Base-by-base conservation (phyloP, 2,329 filamentous ascomycete genomes). In the Cercospora janseana region DNA sequence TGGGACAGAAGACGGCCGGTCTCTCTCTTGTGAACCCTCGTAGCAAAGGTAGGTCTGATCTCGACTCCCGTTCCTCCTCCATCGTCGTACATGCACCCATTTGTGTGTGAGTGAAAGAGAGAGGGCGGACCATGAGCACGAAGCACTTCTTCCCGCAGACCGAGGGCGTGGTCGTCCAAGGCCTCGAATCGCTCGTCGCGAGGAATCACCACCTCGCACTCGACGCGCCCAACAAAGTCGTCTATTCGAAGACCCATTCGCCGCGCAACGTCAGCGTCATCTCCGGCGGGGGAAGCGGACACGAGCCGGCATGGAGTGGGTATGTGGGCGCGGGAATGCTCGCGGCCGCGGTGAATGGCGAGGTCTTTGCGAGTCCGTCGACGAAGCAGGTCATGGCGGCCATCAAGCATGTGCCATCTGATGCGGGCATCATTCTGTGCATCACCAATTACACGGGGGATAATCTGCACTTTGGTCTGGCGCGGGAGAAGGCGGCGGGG, bases 141-240 rank as follows among this genome's bases (percentile, higher is more conserved):
- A 79, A 79, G 65, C 76, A 79, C 61, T 79, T 79, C 65, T 79
- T 79, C 54, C 69, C 72, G 24, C 70, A 70, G 44, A 75, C 75
- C 13, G 70, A 74, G 52, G 75, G 75, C 49, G 70, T 79, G 12
- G 75, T 79, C 1, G 65, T 73, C n/a, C 69, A 72, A 43, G 73
- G 73, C 32, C 69, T 79, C 16, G 70, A 72, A 35, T 73, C 73
- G 4, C 65, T 79, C 15, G 70, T 75, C 23, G 63, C 71, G 2
- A 66, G 74, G 6, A 77, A 78, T 56, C 67, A 64, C 4, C 64
- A 70, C 24, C 64, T 74, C 2, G 68, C 64, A 6, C 71, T 78
- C 48, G 73, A 78, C 52, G 65, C 69, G 5, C 49, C 70, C 4
- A 70, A 77, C 50, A 74, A 75, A 51, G 75, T 78, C 35, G 73